phyloP scores from a whole-genome alignment of 2,329 filamentous ascomycete genomes.

The Chaetomium strumarium region DNA sequence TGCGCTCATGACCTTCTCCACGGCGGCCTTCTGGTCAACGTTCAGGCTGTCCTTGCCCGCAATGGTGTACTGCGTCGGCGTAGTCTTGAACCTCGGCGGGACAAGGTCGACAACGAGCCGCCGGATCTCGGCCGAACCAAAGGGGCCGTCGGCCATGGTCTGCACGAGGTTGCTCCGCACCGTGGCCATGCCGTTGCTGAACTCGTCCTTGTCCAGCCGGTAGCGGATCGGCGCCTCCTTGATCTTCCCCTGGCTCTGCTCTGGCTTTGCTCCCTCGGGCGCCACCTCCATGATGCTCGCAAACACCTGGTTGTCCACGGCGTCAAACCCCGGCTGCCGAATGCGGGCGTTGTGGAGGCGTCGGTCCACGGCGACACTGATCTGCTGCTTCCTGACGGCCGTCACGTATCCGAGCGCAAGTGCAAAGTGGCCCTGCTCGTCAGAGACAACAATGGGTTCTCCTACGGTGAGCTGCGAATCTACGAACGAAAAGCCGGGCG shows the following conservation, averaged over 20 bases:
- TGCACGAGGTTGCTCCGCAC: constrained; percentile 91
- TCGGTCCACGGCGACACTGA: constrained; percentile 86
- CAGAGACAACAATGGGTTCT: constrained; percentile 93
- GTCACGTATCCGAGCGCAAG: constrained; percentile 88
- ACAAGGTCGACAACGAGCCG: constrained; percentile 73
- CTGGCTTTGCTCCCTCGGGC: constrained; percentile 46
- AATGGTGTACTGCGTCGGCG: constrained; percentile 58
- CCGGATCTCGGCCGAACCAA: constrained; percentile 66
- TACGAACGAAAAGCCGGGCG: constrained; percentile 69
- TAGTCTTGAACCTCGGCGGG: constrained; percentile 65
- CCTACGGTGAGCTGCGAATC: constrained; percentile 84
- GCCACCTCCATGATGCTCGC: constrained; percentile 84
- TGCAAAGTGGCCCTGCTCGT: constrained; percentile 91
- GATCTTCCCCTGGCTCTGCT: constrained; percentile 47
- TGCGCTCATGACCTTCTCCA: constrained; percentile 93
- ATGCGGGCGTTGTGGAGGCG: constrained; percentile 81
- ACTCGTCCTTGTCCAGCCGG: constrained; percentile 93
- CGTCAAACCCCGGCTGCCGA: constrained; percentile 69
- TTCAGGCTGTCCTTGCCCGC: constrained; percentile 66
- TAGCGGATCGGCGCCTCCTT: constrained; percentile 59
- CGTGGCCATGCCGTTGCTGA: constrained; percentile 94
- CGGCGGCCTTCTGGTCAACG: constrained; percentile 76
- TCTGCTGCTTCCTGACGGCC: constrained; percentile 64
- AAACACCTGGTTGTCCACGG: constrained; percentile 75
- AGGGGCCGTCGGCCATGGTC: constrained; percentile 76